Evolutionary conservation across 805 yeast genomes (phyloP), one percentile per base, ranked within the genome.

Genomic region (Saccharomycopsis sp.): DNA sequence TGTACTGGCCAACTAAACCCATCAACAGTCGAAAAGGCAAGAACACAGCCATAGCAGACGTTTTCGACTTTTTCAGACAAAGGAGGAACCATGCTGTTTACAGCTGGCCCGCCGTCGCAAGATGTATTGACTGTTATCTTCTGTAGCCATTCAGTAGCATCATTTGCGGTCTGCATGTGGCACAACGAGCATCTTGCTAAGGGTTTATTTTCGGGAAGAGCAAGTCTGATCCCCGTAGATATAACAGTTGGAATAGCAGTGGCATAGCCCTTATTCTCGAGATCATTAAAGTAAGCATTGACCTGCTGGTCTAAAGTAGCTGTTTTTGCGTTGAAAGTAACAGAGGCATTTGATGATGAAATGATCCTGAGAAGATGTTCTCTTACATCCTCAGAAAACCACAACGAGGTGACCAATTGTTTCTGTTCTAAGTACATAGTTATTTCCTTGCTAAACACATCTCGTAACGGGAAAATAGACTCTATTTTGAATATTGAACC

Each of bases 181-280:
- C 80, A 77, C 1, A 77, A 63, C 53, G 68, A 69, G 64, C 81
- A 77, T 14, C 47, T 47, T 14, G 62, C 66, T 7, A 51, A 15
- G 3, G 63, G 57, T 5, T 57, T 62, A 1, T 29, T 57, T 24
- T 59, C 64, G 1, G 78, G 77, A 3, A 69, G 69, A 1, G 74
- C 73, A 51, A 77, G 64, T 58, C 75, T 76, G 53, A 74, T 78
- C 2, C 78, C 78, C 0, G 79, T 77, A 53, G 74, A 76, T 5
- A 75, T 78, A 25, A 77, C 81, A 0, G 80, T 76, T 1, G 80
- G 75, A 3, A 78, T 78, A 8, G 80, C 75, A 8, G 80, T 75
- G 1, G 78, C 73, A 62, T 77, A 77, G 2, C 81, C 81, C 22
- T 57, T 59, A 8, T 72, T 73, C 61, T 77, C 80, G n/a, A 77